Evolutionary conservation across 2,329 filamentous ascomycete genomes (phyloP).

Genomic region (Xylariales sp.): DNA sequence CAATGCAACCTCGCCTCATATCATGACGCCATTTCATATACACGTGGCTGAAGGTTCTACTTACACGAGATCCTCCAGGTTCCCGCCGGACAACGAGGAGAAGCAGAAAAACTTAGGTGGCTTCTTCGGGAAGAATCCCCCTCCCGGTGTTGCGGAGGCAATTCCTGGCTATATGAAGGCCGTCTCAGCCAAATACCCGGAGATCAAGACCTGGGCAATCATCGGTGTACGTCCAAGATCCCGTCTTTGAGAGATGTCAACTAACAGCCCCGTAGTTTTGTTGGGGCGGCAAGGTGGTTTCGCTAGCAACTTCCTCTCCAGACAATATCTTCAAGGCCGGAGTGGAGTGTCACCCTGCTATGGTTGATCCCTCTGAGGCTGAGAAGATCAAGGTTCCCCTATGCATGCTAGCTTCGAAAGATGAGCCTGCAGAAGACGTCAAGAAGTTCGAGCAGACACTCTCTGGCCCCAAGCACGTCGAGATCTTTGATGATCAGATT

Average conservation of each 20-base stretch:
- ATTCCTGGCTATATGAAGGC: slow-evolving; percentile 53
- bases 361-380: slow-evolving; percentile 61
- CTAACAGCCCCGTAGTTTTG: slow-evolving; percentile 44
- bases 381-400: slow-evolving; percentile 56
- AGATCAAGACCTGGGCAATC: slow-evolving; percentile 55
- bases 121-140: slow-evolving; percentile 52
- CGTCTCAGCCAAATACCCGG: slow-evolving; percentile 45
- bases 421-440: slow-evolving; percentile 53
- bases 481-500: slow-evolving; percentile 62
- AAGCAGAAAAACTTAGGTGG: slow-evolving; percentile 54
- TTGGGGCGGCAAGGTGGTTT: slow-evolving; percentile 67
- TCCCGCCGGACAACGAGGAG: slow-evolving; percentile 60
- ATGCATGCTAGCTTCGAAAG: slow-evolving; percentile 59
- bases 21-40: no score
- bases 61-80: no score
- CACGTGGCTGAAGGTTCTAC: no score
- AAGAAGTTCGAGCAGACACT: slow-evolving; percentile 53
- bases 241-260: slow-evolving; percentile 6
- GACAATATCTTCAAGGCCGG: slow-evolving; percentile 52
- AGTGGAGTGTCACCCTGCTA: slow-evolving; percentile 54
- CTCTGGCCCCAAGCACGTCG: slow-evolving; percentile 52
- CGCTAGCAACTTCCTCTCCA: slow-evolving; percentile 43
- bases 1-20: no score
- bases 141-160: slow-evolving; percentile 41
- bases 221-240: slow-evolving; percentile 45